A percentile compares a stretch with the other conserved stretches of the same genome.
These are phyloP conservation scores for Rhodosporidiobolus odoratus DNA, from an alignment of 768 basidiomycete species.

Conservation along the genomic window DNA sequence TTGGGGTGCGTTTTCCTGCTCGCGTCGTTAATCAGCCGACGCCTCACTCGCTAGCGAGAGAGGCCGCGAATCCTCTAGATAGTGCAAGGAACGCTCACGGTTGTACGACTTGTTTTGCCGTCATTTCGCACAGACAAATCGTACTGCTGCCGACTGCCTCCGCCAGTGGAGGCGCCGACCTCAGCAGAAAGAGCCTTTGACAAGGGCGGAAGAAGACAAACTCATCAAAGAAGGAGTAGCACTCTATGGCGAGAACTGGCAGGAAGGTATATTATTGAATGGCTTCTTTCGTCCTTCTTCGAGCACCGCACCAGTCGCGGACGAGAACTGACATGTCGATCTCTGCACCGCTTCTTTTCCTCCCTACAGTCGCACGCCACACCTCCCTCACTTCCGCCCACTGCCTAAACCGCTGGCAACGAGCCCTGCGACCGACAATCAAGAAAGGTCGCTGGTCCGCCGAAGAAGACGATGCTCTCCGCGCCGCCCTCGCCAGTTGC, in stretches of 20 bases:
- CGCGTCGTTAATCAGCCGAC: no score
- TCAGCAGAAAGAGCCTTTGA: neutral
- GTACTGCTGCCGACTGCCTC: slow-evolving; percentile 22
- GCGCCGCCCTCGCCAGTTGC: slow-evolving; percentile 6
- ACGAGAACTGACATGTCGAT: no score
- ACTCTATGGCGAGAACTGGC: slow-evolving; percentile 35
- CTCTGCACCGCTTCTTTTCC: neutral
- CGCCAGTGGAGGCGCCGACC: neutral
- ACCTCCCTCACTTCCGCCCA: slow-evolving; percentile 1
- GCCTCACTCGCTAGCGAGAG: no score
- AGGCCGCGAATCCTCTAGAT: no score
- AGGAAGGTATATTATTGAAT: slow-evolving; percentile 7
- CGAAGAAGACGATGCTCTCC: slow-evolving; percentile 24
- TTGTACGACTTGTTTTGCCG: no score
- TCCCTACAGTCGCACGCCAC: slow-evolving; percentile 18
- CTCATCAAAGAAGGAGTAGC: slow-evolving; percentile 12
- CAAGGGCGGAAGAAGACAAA: slow-evolving; percentile 13
- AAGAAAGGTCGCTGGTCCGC: slow-evolving; percentile 23
- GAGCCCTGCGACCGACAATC: slow-evolving; percentile 24
- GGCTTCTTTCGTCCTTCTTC: neutral
- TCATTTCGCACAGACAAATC: slow-evolving; percentile 5
- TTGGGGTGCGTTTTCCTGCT: slow-evolving; percentile 19
- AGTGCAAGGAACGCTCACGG: no score
- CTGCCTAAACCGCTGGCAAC: slow-evolving; percentile 32
- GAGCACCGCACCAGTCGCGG: no score